Conservation (phyloP, 768 basidiomycete species). For the Harrya chromipes region DNA sequence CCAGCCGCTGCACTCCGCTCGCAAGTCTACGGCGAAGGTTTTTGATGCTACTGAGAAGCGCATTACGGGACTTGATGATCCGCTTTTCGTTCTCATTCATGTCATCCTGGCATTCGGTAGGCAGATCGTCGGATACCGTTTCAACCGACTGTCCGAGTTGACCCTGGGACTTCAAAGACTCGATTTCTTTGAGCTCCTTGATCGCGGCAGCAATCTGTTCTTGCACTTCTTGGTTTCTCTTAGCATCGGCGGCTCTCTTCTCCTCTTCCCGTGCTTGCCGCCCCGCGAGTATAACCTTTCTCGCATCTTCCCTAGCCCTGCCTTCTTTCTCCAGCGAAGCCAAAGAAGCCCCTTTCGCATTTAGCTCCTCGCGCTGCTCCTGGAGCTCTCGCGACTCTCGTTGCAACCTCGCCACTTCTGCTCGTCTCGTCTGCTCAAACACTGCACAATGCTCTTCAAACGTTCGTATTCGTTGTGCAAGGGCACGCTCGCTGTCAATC, state of each 20-base stretch:
- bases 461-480: slow-evolving; percentile 7
- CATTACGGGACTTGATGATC: slow-evolving; percentile 6
- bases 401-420: slow-evolving; percentile 17
- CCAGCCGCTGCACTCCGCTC: slow-evolving; percentile 17
- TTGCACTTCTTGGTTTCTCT: slow-evolving; percentile 13
- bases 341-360: slow-evolving; percentile 17
- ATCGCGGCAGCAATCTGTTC: slow-evolving; percentile 19
- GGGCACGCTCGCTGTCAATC: slow-evolving; percentile 12
- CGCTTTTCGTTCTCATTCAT: slow-evolving; percentile 19
- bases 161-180: slow-evolving; percentile 4
- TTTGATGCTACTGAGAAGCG: slow-evolving; percentile 12
- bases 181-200: slow-evolving; percentile 16
- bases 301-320: slow-evolving; percentile 24
- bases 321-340: slow-evolving; percentile 23
- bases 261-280: slow-evolving; percentile 29
- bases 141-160: slow-evolving; percentile 1
- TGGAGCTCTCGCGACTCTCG: slow-evolving; percentile 20
- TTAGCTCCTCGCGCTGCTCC: slow-evolving; percentile 17
- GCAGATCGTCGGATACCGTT: slow-evolving; percentile 8
- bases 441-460: slow-evolving; percentile 20
- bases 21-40: slow-evolving; percentile 15
- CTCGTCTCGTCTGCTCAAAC: slow-evolving; percentile 20
- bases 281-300: slow-evolving; percentile 11
- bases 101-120: slow-evolving; percentile 19
- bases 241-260: slow-evolving; percentile 13